Evolutionary conservation across 441 rosid species (phyloP), one percentile per base, ranked within the genome.

Genomic region (Oxalis stricta): DNA sequence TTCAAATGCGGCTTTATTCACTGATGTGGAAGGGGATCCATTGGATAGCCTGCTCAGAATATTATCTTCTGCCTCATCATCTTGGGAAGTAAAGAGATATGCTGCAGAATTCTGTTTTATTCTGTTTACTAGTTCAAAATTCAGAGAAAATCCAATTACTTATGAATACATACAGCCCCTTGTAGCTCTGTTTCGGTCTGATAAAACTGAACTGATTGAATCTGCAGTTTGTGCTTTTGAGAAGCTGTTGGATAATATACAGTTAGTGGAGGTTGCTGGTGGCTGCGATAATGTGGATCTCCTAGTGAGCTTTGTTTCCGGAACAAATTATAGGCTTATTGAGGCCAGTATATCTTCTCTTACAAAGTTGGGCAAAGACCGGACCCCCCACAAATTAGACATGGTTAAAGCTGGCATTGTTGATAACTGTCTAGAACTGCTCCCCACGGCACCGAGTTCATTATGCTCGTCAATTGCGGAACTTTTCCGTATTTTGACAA

Each of bases 361-460:
- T 45, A 71, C 82, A 54, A 88, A 88, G 69, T 56, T 88, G 72
- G 82, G 84, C 46, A 88, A 88, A 65, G 97, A 88, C 50, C 69
- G 83, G 50, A 71, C 77, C 11, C 84, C 66, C 0, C 60, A 61
- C 43, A 88, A 88, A 68, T 52, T 77, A 64, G 82, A 79, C 21
- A 70, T 88, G 76, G 88, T 84, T 19, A 71, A 76, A 66, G 72
- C 79, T 53, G 95, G 95, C 15, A 50, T 74, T 12, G 64, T 89
- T 44, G 75, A 82, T 53, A 71, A 68, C 45, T 84, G 95, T 57
- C 84, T 89, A 28, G 65, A 60, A 52, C 65, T 77, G 28, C 79
- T 87, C 47, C 70, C 75, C 31, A 23, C 40, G 69, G 80, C 80
- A 17, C 72, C 88, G 36, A 63, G 68, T 56, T 79, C 84, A 31